Evolutionary conservation across 2,329 filamentous ascomycete species (phyloP).

Genomic region (Ophiostoma sp.): DNA sequence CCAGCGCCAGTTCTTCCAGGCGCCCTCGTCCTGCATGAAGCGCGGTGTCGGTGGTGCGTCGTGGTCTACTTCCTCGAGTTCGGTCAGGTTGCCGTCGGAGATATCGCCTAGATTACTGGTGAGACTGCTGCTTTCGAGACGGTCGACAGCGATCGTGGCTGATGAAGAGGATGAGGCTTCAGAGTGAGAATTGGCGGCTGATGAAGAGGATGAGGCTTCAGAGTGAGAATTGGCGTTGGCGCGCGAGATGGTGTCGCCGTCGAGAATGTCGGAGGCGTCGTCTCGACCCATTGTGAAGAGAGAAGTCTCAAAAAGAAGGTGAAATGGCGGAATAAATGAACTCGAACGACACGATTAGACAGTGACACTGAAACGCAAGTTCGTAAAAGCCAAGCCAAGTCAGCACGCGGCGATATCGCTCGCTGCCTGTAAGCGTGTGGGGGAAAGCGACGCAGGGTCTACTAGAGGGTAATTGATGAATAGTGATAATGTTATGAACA

Average conservation of each 20-base stretch:
- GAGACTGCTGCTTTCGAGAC: conserved; percentile 24
- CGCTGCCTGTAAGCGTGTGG: not conserved
- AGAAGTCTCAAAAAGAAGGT: not conserved
- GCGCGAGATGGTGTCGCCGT: not conserved
- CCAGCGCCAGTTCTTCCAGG: conserved; percentile 51
- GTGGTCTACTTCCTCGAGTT: conserved; percentile 40
- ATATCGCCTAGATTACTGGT: conserved; percentile 19
- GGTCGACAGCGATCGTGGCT: conserved; percentile 17
- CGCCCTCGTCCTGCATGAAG: conserved; percentile 52
- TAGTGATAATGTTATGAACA: not conserved
- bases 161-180: conserved; percentile 22
- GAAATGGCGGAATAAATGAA: too few species aligned
- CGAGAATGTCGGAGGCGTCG: not conserved
- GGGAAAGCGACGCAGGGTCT: not conserved
- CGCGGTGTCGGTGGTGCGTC: conserved; percentile 48
- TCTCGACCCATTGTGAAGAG: not conserved
- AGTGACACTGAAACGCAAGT: not conserved
- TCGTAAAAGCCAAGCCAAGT: not conserved
- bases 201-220: conserved; percentile 21
- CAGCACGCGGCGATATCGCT: not conserved
- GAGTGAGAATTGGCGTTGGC: not conserved
- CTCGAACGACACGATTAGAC: too few species aligned
- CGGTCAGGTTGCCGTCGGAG: conserved; percentile 37
- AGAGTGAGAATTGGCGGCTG: not conserved
- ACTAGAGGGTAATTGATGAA: not conserved